Evolutionary conservation across 495 filamentous ascomycete genomes (phyloP), one percentile per base, ranked within the genome.

Genomic region (Tetracladium setigerum): DNA sequence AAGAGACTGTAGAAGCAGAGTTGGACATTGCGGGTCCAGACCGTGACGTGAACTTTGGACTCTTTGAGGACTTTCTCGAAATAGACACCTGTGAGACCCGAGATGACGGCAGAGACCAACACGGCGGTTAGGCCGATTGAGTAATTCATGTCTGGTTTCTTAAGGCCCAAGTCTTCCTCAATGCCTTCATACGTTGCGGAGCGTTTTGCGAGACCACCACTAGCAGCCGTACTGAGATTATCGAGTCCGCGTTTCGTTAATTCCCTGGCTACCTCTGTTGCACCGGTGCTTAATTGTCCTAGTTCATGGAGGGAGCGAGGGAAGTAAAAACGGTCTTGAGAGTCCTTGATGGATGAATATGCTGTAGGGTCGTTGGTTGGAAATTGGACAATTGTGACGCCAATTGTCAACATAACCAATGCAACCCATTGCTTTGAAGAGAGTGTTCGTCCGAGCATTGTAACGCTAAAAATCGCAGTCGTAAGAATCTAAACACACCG

Each of bases 171-270:
- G 57, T 95, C 91, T 49, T 92, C 83, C 52, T 88, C 73, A 43
- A 95, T 95, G 16, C 92, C 91, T 63, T 95, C 84, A 57, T 96
- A 95, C 1, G 89, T 94, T 5, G 89, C 89, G n/a, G 89, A 95
- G n/a, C 92, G 81, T 53, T 74, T 80, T 16, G 72, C 67, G 14
- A 36, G 90, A 54, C 76, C 22, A 27, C 22, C 22, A 27, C 22
- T 27, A 27, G 22, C 22, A 27, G 7, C 22, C 3, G 3, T 27
- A 6, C 55, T 57, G 5, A 72, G 46, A 9, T 58, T 57, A 5
- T 62, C 65, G 13, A 72, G 50, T 9, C 71, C 65, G 7, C 73
- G 65, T 41, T 62, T 72, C 12, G 71, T 73, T 27, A 76, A 49
- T 50, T 78, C 70, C 35, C 54, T 56, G 0, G 74, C 74, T 14